Conservation (phyloP, 306 rosid species). For the Trichosanthes cucumerina region DNA sequence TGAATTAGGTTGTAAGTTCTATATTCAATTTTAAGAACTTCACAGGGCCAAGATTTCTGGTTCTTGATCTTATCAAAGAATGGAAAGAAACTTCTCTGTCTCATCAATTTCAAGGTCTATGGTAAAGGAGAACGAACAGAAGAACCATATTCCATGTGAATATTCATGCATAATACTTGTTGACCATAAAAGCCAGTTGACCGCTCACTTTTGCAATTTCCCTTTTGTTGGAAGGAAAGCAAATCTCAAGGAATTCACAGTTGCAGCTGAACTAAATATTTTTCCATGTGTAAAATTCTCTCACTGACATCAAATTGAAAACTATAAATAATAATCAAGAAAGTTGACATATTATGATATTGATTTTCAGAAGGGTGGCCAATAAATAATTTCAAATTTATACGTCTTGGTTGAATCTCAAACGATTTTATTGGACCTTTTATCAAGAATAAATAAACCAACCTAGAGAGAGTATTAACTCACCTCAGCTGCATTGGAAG, state of each 20-base stretch:
- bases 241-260: neutral
- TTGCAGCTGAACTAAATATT: neutral
- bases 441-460: neutral
- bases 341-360: neutral
- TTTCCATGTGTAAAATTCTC: too few species aligned
- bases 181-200: neutral
- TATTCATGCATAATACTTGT: neutral
- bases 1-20: neutral
- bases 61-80: neutral
- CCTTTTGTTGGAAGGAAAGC: neutral
- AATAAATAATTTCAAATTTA: neutral
- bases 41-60: neutral
- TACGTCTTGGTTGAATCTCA: neutral
- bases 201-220: neutral
- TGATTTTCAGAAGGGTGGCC: neutral
- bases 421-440: neutral
- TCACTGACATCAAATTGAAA: neutral
- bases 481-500: slow-evolving; percentile 98
- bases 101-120: neutral
- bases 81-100: neutral
- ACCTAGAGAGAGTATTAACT: slow-evolving; percentile 6
- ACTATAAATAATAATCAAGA: neutral
- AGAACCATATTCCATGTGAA: neutral
- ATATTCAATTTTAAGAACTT: neutral
- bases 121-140: neutral